Evolutionary conservation across 2,329 filamentous ascomycete genomes (phyloP), one percentile per base, ranked within the genome.

Genomic region (Aspergillus thermomutatus): DNA sequence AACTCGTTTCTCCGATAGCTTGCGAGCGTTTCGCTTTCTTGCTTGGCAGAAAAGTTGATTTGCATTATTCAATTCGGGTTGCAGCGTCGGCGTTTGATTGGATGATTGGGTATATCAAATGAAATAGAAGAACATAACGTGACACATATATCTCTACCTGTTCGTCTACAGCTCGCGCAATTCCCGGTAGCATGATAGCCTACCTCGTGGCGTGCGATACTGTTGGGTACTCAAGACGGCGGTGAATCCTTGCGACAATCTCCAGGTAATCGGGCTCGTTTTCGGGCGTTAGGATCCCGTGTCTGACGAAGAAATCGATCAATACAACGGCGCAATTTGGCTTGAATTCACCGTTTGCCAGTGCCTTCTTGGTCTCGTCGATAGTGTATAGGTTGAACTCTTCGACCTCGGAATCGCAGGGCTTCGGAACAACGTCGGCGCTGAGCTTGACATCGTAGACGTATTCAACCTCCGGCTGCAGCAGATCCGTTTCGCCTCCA

Each of bases 401-500:
- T 68, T 92, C 90, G 4, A 96, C 94, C 77, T 99, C 94, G 53
- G 88, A 87, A 72, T 99, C 94, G 57, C 89, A 87, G 19, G 93
- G 92, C 69, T 82, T 83, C 11, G 89, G 92, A 37, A 84, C 77
- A 3, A 91, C 80, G 57, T 86, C 85, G 4, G 79, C 75, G 2
- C 87, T 83, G 61, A 99, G 78, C 73, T 91, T 87, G 60, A 97
- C 78, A 72, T 99, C 92, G 76, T 94, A 99, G 47, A 96, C 80
- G 79, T 92, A 97, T 75, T 97, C 88, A 67, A 87, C 87, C 76
- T 97, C 94, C 0, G 94, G 94, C 75, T 96, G 93, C 69, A 96
- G 81, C 67, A 95, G 80, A 10, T 87, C 88, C 9, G 82, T 85
- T 75, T 97, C 91, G 9, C 92, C 92, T 10, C 91, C 91, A 3